These are phyloP conservation scores for Trichoderma koningii DNA, from an alignment of 2,329 filamentous ascomycete species.

Conservation along the genomic window DNA sequence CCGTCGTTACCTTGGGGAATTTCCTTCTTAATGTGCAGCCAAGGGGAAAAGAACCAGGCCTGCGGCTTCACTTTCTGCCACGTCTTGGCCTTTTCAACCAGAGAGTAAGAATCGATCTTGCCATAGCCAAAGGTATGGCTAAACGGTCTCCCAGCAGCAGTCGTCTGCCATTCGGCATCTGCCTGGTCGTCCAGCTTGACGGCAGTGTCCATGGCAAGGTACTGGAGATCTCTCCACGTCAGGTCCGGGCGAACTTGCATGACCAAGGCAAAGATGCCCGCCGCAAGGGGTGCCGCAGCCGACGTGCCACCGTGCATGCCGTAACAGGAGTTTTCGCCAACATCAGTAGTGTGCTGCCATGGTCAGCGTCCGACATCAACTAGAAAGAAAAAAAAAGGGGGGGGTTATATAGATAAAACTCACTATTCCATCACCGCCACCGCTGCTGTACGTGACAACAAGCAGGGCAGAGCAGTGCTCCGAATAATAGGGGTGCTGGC, in stretches of 20 bases:
- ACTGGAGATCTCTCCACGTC: slow-evolving; percentile 92
- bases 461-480: slow-evolving; percentile 94
- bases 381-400: neutral
- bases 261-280: slow-evolving; percentile 87
- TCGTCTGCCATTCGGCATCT: slow-evolving; percentile 75
- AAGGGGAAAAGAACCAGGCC: slow-evolving; percentile 90
- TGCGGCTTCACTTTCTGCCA: slow-evolving; percentile 93
- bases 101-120: slow-evolving; percentile 84
- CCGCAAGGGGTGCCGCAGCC: slow-evolving; percentile 88
- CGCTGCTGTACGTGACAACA: slow-evolving; percentile 95
- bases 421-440: slow-evolving; percentile 79
- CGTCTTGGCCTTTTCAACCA: slow-evolving; percentile 81
- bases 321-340: slow-evolving; percentile 79
- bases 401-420: slow-evolving; percentile 35
- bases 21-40: slow-evolving; percentile 82
- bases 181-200: slow-evolving; percentile 71
- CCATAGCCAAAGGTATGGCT: slow-evolving; percentile 96
- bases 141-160: slow-evolving; percentile 78
- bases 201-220: slow-evolving; percentile 82
- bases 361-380: slow-evolving; percentile 9
- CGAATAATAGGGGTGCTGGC: slow-evolving; percentile 91
- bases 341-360: slow-evolving; percentile 82
- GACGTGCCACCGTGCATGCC: slow-evolving; percentile 89
- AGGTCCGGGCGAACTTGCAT: slow-evolving; percentile 83
- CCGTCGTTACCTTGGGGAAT: slow-evolving; percentile 86